Evolutionary conservation across 345 rosid species (phyloP).

Genomic region (Citrus hindsii): DNA sequence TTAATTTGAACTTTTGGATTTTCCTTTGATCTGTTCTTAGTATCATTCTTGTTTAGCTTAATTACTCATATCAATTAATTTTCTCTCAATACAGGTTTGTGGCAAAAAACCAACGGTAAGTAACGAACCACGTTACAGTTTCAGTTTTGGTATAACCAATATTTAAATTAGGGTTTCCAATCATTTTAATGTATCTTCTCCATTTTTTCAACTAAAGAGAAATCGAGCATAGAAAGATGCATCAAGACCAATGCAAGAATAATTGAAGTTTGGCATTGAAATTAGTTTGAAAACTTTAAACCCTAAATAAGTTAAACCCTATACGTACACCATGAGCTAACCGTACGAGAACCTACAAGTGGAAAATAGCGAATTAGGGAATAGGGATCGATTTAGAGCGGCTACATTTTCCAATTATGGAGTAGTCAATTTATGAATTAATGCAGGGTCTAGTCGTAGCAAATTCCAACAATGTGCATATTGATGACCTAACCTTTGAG

Average conservation of each 20-base stretch:
- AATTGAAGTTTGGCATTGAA: too few relatives aligned
- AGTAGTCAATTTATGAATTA: not conserved
- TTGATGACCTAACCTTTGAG: conserved; percentile 24
- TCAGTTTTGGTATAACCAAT: too few relatives aligned
- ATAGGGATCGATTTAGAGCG: too few relatives aligned
- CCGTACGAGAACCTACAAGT: too few relatives aligned
- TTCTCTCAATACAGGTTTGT: conserved; percentile 30
- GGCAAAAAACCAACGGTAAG: conserved; percentile 37
- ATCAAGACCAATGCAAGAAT: too few relatives aligned
- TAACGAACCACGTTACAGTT: not conserved
- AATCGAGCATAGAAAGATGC: too few relatives aligned
- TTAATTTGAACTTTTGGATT: not conserved
- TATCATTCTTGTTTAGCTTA: not conserved
- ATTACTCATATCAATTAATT: not conserved
- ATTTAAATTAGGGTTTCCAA: not conserved
- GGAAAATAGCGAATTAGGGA: too few relatives aligned
- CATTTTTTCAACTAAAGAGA: too few relatives aligned
- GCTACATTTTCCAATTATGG: not conserved
- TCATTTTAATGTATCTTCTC: too few relatives aligned
- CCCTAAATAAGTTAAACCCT: not conserved
- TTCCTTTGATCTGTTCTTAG: not conserved
- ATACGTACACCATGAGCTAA: too few relatives aligned
- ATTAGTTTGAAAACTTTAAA: too few relatives aligned
- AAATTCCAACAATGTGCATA: conserved; percentile 29
- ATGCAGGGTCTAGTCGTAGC: conserved; percentile 34